These are phyloP conservation scores for Cocos nucifera DNA, from an alignment of 176 grass and related monocot genomes.

Conservation along the genomic window DNA sequence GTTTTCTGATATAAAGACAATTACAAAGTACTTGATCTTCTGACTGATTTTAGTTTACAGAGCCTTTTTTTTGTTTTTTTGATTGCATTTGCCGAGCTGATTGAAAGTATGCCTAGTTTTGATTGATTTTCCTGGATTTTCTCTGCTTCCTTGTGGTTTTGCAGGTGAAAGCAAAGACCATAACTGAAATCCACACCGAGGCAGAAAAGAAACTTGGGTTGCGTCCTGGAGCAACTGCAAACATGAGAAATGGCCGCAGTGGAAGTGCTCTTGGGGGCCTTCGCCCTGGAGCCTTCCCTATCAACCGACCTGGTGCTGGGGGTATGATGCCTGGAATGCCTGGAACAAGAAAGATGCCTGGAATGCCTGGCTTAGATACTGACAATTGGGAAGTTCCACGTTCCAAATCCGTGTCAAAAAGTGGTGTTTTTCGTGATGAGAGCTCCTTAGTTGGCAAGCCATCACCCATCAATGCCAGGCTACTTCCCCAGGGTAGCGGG, in stretches of 20 bases:
- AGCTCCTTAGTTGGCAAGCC: conserved; percentile 22
- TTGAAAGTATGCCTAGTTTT: no score
- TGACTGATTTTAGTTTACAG: no score
- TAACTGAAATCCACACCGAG: conserved; percentile 82
- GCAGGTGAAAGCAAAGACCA: conserved; percentile 85
- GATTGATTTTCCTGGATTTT: no score
- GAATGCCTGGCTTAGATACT: conserved; percentile 80
- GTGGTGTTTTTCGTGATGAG: conserved; percentile 33
- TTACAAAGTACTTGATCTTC: no score
- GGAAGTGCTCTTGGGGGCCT: conserved; percentile 34
- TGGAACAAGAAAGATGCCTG: conserved; percentile 91
- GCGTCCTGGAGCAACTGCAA: conserved; percentile 49
- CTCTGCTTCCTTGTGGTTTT: conserved; percentile 13
- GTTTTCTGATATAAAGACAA: no score
- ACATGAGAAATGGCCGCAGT: conserved; percentile 61
- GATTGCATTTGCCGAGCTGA: no score
- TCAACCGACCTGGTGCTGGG: conserved; percentile 55
- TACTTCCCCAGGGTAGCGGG: conserved; percentile 77
- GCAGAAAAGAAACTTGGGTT: conserved; percentile 83
- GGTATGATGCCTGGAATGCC: conserved; percentile 99
- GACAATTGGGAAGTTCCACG: conserved; percentile 94
- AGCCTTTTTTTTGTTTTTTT: no score
- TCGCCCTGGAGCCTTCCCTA: conserved; percentile 47
- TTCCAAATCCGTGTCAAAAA: conserved; percentile 68
- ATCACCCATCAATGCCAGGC: conserved; percentile 47